Conservation (phyloP, 163 green algal species). For the Scenedesmus sp. region DNA sequence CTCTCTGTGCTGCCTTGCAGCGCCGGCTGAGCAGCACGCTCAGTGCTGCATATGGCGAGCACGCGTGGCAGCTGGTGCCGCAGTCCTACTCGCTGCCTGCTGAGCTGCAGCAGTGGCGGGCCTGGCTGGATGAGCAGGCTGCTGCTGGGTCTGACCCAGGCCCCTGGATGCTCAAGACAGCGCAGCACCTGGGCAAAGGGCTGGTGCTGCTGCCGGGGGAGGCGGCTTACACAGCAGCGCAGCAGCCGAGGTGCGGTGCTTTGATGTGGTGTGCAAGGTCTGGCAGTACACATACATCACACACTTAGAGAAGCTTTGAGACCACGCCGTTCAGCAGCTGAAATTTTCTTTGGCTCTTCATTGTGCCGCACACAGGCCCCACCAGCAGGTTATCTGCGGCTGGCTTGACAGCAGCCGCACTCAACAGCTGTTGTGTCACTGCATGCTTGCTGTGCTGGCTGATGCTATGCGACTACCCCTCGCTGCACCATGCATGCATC, state of each 20-base stretch:
- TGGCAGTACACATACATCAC: too few species aligned
- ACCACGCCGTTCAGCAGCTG: too few species aligned
- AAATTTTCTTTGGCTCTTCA: too few species aligned
- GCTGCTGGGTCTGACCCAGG: conserved; percentile 46
- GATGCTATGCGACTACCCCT: too few species aligned
- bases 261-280: too few species aligned
- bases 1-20: conserved; percentile 40
- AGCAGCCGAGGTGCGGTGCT: conserved; percentile 36
- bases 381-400: too few species aligned
- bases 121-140: conserved; percentile 53
- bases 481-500: too few species aligned
- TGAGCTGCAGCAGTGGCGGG: conserved; percentile 61
- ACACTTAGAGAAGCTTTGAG: too few species aligned
- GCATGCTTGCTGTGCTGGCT: too few species aligned
- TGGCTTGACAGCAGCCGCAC: background rate
- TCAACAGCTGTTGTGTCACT: background rate
- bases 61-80: conserved; percentile 67
- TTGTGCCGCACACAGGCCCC: too few species aligned
- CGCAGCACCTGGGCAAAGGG: conserved; percentile 83
- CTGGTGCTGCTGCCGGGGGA: conserved; percentile 63
- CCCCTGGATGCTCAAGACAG: conserved; percentile 88
- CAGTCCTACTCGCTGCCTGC: conserved; percentile 69
- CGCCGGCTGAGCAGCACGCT: conserved; percentile 71
- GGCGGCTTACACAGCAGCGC: conserved; percentile 48
- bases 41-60: conserved; percentile 52